Percentiles rank a stretch among this genome's conserved stretches.
Evolutionary conservation across 768 basidiomycete species (phyloP).

Genomic region (Termitomyces titanicus): DNA sequence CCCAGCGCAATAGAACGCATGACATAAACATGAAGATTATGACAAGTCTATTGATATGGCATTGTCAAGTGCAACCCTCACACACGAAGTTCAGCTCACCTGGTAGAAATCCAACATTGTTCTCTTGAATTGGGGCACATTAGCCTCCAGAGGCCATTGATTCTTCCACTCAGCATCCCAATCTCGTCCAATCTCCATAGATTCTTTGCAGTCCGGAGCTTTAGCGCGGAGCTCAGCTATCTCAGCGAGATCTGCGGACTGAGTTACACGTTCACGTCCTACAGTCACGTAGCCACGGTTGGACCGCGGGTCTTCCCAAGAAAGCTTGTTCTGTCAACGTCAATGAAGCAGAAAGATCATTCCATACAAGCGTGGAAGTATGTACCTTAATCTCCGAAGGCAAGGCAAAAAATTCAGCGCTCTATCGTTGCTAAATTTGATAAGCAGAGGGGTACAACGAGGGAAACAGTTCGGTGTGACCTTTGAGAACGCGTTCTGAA

Average conservation of each 20-base stretch:
- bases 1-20: conserved; percentile 89
- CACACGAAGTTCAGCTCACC: conserved; percentile 27
- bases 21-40: conserved; percentile 67
- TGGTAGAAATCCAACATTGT: conserved; percentile 78
- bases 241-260: conserved; percentile 64
- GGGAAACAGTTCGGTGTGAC: conserved; percentile 26
- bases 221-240: conserved; percentile 70
- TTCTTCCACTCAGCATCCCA: conserved; percentile 79
- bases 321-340: conserved; percentile 47
- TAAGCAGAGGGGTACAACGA: background rate
- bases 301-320: conserved; percentile 83
- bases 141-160: conserved; percentile 67
- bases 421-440: conserved; percentile 37
- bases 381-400: conserved; percentile 58
- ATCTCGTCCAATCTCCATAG: conserved; percentile 88
- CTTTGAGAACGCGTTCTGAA: conserved; percentile 63
- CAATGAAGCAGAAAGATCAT: background rate
- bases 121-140: conserved; percentile 63
- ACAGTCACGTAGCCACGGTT: conserved; percentile 82
- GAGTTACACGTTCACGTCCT: conserved; percentile 81
- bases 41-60: conserved; percentile 51
- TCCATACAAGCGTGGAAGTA: background rate
- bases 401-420: conserved; percentile 70
- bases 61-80: background rate
- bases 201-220: conserved; percentile 80